These are phyloP conservation scores for Mycena latifolia DNA, from an alignment of 768 basidiomycete genomes.

Conservation along the genomic window DNA sequence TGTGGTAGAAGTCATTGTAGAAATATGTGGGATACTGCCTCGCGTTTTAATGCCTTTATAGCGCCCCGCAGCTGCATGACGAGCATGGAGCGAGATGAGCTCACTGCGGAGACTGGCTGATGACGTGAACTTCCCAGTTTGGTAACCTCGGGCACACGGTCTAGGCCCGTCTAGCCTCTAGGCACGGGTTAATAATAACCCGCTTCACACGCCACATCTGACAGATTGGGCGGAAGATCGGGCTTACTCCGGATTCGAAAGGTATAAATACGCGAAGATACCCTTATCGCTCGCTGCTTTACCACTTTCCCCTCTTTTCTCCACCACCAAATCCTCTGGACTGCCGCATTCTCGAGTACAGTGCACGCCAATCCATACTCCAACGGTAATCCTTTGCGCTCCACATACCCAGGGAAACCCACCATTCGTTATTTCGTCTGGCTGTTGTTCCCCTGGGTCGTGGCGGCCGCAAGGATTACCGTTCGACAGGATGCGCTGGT, in stretches of 20 bases:
- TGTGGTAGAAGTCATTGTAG: constrained; percentile 15
- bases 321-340: not conserved
- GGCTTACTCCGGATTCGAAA: too few species aligned
- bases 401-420: constrained; percentile 35
- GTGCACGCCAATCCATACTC: not conserved
- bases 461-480: constrained; percentile 57
- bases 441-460: constrained; percentile 42
- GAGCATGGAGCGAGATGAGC: constrained; percentile 17
- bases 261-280: too few species aligned
- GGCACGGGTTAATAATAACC: too few species aligned
- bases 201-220: too few species aligned
- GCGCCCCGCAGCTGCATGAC: constrained; percentile 4
- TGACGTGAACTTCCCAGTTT: too few species aligned
- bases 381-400: constrained; percentile 42
- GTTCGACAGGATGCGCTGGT: constrained; percentile 33
- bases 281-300: not conserved
- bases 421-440: constrained; percentile 37
- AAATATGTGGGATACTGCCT: not conserved
- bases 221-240: too few species aligned
- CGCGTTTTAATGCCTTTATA: not conserved
- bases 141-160: too few species aligned
- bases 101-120: constrained; percentile 18
- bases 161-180: too few species aligned
- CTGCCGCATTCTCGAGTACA: not conserved
- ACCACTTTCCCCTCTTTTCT: not conserved